Conservation (phyloP, 768 basidiomycete genomes). For the Tylopilus balloui region DNA sequence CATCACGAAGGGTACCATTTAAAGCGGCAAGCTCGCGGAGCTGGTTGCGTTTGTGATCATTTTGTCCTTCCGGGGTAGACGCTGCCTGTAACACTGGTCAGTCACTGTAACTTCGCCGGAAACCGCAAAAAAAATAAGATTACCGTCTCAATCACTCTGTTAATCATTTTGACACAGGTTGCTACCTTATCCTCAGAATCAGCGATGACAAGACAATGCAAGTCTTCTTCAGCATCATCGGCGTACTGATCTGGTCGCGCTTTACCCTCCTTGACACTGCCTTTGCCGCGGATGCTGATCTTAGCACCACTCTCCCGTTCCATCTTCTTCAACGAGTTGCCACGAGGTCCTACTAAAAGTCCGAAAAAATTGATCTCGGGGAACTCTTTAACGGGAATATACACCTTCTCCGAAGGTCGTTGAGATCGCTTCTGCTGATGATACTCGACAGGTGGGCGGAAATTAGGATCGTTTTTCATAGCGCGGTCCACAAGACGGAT, state of each 20-base stretch:
- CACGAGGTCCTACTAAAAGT: constrained; percentile 94
- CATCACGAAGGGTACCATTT: constrained; percentile 98
- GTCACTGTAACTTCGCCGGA: not conserved
- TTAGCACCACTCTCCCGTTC: constrained; percentile 97
- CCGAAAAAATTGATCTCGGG: constrained; percentile 99
- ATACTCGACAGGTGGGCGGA: constrained; percentile 95
- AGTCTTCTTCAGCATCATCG: constrained; percentile 96
- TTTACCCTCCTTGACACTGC: constrained; percentile 98
- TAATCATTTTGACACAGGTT: constrained; percentile 91
- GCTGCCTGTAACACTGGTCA: constrained; percentile 63
- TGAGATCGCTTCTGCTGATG: constrained; percentile 92
- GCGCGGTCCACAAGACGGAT: constrained; percentile 91
- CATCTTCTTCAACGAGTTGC: constrained; percentile 99
- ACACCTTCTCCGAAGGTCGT: constrained; percentile 95
- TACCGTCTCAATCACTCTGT: constrained; percentile 96
- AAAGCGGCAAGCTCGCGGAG: constrained; percentile 95
- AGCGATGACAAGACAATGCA: constrained; percentile 94
- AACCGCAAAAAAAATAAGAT: constrained; percentile 25
- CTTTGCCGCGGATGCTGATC: constrained; percentile 97
- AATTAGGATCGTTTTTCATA: constrained; percentile 97
- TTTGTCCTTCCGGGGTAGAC: constrained; percentile 98
- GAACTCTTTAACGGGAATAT: constrained; percentile 99
- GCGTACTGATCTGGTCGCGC: constrained; percentile 91
- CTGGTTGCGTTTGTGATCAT: constrained; percentile 99
- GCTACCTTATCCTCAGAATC: constrained; percentile 91